phyloP scores from a whole-genome alignment of 352 stramenopile species.

The Phytophthora hybrid region DNA sequence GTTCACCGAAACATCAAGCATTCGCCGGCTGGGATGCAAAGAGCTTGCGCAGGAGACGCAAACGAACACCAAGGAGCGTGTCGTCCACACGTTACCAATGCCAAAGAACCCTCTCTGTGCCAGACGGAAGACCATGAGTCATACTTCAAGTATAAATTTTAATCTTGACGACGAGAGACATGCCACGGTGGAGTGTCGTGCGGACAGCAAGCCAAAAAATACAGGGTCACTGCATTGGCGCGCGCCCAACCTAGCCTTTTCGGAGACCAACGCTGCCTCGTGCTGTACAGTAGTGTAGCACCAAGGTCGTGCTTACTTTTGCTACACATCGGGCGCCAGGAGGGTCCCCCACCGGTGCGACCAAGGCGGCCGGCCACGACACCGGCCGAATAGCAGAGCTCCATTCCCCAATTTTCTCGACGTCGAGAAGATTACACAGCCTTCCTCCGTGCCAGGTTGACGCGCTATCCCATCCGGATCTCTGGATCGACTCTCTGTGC shows the following conservation, averaged over 20 bases:
- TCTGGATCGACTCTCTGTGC: constrained; percentile 17
- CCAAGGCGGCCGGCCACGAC: background rate
- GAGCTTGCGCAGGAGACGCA: background rate
- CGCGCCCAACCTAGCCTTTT: background rate
- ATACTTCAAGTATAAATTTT: constrained; percentile 18
- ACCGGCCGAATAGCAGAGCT: background rate
- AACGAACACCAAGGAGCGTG: background rate
- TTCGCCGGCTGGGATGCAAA: constrained; percentile 6
- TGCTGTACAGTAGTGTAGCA: background rate
- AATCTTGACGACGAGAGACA: constrained; percentile 12
- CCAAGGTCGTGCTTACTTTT: background rate
- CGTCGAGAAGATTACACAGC: constrained; percentile 38
- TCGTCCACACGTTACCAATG: constrained; percentile 9
- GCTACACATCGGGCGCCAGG: background rate
- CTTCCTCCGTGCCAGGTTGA: constrained; percentile 33
- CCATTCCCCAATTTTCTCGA: constrained; percentile 41
- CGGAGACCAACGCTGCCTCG: constrained; percentile 2
- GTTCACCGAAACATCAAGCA: constrained; percentile 16
- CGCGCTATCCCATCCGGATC: constrained; percentile 23
- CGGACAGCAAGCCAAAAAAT: constrained; percentile 12
- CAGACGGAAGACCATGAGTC: background rate
- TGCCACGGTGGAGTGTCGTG: constrained; percentile 13
- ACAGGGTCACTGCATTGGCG: background rate
- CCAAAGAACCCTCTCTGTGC: constrained; percentile 1
- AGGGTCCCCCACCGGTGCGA: background rate